Evolutionary conservation across 169 alveolate genomes (phyloP).

Genomic region (Plasmodium sp.): DNA sequence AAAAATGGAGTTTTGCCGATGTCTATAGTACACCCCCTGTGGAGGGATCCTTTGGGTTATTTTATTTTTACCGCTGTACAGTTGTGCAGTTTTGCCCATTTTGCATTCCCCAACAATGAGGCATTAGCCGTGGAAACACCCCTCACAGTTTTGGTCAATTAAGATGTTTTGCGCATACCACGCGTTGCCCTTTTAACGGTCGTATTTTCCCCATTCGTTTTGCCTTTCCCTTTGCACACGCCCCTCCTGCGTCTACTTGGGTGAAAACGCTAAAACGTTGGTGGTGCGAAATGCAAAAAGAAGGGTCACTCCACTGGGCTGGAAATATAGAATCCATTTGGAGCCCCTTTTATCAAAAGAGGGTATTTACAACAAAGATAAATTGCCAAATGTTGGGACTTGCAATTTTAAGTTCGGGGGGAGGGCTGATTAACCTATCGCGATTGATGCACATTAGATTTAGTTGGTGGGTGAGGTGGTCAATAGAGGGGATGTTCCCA

Average conservation of each 20-base stretch:
- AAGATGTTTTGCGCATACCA: no score
- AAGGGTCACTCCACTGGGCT: not conserved
- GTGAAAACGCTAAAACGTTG: not conserved
- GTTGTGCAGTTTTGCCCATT: not conserved
- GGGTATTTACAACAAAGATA: not conserved
- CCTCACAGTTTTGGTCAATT: not conserved
- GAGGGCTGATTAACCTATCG: not conserved
- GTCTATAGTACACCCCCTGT: not conserved
- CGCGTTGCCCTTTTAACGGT: not conserved
- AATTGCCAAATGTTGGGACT: not conserved
- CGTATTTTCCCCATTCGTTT: not conserved
- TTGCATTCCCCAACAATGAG: not conserved
- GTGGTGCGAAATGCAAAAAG: not conserved
- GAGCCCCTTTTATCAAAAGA: not conserved
- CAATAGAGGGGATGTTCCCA: not conserved
- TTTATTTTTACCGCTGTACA: not conserved
- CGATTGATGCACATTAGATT: not conserved
- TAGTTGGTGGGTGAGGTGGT: not conserved
- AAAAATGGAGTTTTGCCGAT: not conserved
- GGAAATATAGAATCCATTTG: no score
- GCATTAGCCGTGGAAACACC: not conserved
- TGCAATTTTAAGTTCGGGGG: not conserved
- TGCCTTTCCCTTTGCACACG: not conserved
- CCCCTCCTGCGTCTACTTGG: not conserved
- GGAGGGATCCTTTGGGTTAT: not conserved